Evolutionary conservation across 2,329 filamentous ascomycete genomes (phyloP), one percentile per base, ranked within the genome.

Genomic region (Trichoderma atrobrunneum): DNA sequence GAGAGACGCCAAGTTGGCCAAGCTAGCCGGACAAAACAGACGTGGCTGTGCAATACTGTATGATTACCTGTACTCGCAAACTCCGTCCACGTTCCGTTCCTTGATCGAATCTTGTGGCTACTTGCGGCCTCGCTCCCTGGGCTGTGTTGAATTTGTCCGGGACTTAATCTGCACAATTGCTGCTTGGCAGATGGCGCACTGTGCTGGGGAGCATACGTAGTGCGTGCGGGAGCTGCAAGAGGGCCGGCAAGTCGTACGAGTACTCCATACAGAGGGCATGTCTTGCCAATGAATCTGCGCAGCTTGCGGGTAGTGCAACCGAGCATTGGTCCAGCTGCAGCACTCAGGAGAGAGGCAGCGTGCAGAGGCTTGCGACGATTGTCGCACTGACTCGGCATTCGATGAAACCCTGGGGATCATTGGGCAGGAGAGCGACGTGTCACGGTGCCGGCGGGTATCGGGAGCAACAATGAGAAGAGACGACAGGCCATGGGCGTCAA

Each of bases 321-420:
- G 59, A 26, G 54, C 32, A 30, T 12, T 60, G 66, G 39, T 48
- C 16, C 26, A 26, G n/a, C 66, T 69, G 66, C 26, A 48, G 60
- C 66, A 10, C 12, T 61, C 66, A 61, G 66, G 66, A 61, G 66
- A 59, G 57, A 59, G 66, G 36, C 34, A 36, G 39, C 66, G 6
- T 69, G 66, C 66, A 69, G 56, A 61, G 24, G 57, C 57, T 61
- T 32, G 48, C 56, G 57, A 69, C 57, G n/a, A 61, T 62, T 54
- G 57, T 54, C 32, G 39, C 18, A 43, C 66, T 61, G 66, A 62
- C 66, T 69, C 56, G 66, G 56, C 36, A 24, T 54, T 61, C 28
- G 26, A 61, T 69, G 66, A 69, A 69, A 69, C 66, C 39, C 66
- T 34, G 28, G 56, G 28, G 18, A n/a, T 60, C 56, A 60, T 60